Conservation (phyloP, 129 eudicot genomes). For the Gnaphalium uliginosum region DNA sequence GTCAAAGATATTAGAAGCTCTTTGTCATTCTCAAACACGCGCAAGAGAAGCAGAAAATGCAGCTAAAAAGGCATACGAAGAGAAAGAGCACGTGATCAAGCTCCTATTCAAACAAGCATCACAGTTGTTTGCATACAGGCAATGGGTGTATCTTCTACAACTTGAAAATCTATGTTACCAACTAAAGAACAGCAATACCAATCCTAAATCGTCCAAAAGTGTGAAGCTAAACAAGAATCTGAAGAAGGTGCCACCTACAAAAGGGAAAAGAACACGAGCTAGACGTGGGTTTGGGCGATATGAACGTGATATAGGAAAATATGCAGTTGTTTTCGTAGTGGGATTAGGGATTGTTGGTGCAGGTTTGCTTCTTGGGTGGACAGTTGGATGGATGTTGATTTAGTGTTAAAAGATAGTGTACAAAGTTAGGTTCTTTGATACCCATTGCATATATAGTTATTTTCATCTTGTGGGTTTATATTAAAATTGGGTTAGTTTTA, state of each 20-base stretch:
- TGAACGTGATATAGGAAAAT: slow-evolving; percentile 37
- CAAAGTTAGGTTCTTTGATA: neutral
- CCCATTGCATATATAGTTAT: neutral
- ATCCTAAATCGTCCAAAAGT: slow-evolving; percentile 27
- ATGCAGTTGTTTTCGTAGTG: slow-evolving; percentile 59
- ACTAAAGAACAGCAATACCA: slow-evolving; percentile 34
- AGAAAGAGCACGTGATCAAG: slow-evolving; percentile 69
- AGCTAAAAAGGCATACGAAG: slow-evolving; percentile 67
- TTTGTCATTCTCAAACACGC: slow-evolving; percentile 89
- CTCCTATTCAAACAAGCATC: slow-evolving; percentile 72
- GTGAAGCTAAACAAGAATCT: slow-evolving; percentile 33
- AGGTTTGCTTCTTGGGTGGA: slow-evolving; percentile 92
- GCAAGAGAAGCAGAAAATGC: slow-evolving; percentile 88
- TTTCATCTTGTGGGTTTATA: neutral
- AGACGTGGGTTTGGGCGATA: slow-evolving; percentile 29
- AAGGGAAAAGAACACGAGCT: slow-evolving; percentile 30
- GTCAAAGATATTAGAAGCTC: slow-evolving; percentile 68
- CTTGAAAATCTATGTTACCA: slow-evolving; percentile 64
- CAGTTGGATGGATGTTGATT: slow-evolving; percentile 72
- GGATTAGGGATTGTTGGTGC: slow-evolving; percentile 91
- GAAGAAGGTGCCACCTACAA: slow-evolving; percentile 35
- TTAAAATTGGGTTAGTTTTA: neutral
- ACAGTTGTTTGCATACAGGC: slow-evolving; percentile 72
- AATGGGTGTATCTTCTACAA: slow-evolving; percentile 72
- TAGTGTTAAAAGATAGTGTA: slow-evolving; percentile 13